Evolutionary conservation across 2,329 filamentous ascomycete genomes (phyloP), one percentile per base, ranked within the genome.

Genomic region (Aspergillus bombycis): DNA sequence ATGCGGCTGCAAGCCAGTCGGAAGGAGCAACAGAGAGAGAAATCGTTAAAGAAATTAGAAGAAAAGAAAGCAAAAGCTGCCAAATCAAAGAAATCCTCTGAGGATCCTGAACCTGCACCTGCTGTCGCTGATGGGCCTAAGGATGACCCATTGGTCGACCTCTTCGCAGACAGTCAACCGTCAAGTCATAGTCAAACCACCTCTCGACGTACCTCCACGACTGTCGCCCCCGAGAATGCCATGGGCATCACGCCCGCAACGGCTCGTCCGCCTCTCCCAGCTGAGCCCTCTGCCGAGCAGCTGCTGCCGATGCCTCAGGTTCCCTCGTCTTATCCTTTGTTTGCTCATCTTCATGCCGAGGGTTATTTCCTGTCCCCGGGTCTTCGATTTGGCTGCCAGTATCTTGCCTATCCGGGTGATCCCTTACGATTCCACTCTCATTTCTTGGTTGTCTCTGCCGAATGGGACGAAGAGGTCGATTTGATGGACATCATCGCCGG

Each of bases 391-490:
- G 95, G 95, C 30, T 96, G 94, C 71, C 89, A 95, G 73, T 97
- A 96, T 79, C 93, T 93, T 70, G 92, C 96, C 6, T 99, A 99
- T 72, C 95, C 95, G 0, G 95, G 95, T 53, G 95, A 99, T 75
- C 93, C 95, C 1, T 83, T 99, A 58, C 89, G 95, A 12, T 99
- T 96, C 76, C 95, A 99, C 78, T 95, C 93, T 53, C 95, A 99
- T 77, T 98, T 97, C 76, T 85, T 97, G 71, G 92, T 90, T 9
- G 91, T 90, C n/a, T 88, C 91, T 36, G 88, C 91, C 70, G 88
- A 84, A n/a, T 98, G 93, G 93, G 89, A 97, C 65, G 88, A 97
- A 71, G 88, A 93, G 70, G 90, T 99, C 62, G 86, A 91, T 43
- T 82, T 98, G 72, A 85, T 97, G 69, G 91, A 97, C 68, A 82